Evolutionary conservation across 495 filamentous ascomycete species (phyloP).

Genomic region (Cercophora samala): DNA sequence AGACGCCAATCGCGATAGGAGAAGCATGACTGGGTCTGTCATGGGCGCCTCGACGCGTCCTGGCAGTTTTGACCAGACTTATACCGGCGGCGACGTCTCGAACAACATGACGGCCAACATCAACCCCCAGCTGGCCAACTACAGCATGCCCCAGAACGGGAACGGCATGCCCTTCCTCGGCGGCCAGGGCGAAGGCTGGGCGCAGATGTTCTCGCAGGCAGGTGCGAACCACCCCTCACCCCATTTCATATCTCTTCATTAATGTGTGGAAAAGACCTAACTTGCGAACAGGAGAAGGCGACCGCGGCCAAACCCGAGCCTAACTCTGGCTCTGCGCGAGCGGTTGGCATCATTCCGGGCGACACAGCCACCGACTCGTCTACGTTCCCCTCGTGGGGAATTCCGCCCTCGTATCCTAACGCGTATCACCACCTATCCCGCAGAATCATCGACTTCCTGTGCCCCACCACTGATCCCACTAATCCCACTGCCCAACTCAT

Average conservation of each 20-base stretch:
- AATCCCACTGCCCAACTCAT: slow-evolving; percentile 34
- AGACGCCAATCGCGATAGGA: slow-evolving; percentile 48
- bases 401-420: slow-evolving; percentile 41
- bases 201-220: slow-evolving; percentile 65
- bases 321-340: slow-evolving; percentile 39
- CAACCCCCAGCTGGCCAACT: slow-evolving; percentile 55
- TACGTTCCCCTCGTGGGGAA: slow-evolving; percentile 42
- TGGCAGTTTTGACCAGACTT: slow-evolving; percentile 46
- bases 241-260: slow-evolving; percentile 56
- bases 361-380: slow-evolving; percentile 40
- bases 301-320: slow-evolving; percentile 52
- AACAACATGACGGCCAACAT: slow-evolving; percentile 51
- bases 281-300: slow-evolving; percentile 40
- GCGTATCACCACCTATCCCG: slow-evolving; percentile 50
- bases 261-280: slow-evolving; percentile 37
- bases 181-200: slow-evolving; percentile 57
- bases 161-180: slow-evolving; percentile 53
- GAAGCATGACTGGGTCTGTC: slow-evolving; percentile 50
- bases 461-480: slow-evolving; percentile 37
- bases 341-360: slow-evolving; percentile 38
- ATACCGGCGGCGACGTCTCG: slow-evolving; percentile 48
- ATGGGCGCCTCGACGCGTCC: slow-evolving; percentile 38
- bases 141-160: slow-evolving; percentile 51
- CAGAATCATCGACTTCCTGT: slow-evolving; percentile 54
- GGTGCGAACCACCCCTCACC: slow-evolving; percentile 53